Base-by-base conservation (phyloP, 345 rosid species). In the Camelina laxa region DNA sequence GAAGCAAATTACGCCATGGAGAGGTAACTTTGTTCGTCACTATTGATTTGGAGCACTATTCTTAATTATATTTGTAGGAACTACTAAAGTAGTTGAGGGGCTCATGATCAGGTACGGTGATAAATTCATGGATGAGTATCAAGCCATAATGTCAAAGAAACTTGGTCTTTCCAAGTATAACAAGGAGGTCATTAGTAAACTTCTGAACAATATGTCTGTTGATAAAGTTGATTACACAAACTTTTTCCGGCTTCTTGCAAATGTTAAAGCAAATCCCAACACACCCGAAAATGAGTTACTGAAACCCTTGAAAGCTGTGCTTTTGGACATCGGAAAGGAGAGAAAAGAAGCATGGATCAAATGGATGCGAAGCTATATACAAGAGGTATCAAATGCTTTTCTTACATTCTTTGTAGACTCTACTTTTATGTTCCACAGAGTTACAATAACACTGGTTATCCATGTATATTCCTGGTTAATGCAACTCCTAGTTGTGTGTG, bases 171-270 rank as follows among this genome's bases (percentile, higher is more conserved):
- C 92, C 16, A 92, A 90, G 79, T 95, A 95, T 82, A 95, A 90
- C 79, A 95, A 95, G 76, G 93, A 90, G 65, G 80, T 92, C 73
- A 86, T 91, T 42, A 67, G 92, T 63, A 86, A 87, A 73, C 96
- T 95, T 57, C 90, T 95, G 24, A 90, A 86, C 73, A 95, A 92
- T 75, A 84, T 95, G 97, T 92, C 99, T 31, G 93, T 95, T 17
- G 99, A 95, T 76, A 95, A 95, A 83, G 99, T 92, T 74, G 99
- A 95, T 77, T 92, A 92, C 80, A 95, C 99, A 51, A 95, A 95
- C 74, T 89, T 92, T 85, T 95, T 90, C 79, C 87, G 97, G 66
- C 77, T 77, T 57, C 91, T 95, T 75, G 84, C 99, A 51, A 92
- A 83, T 75, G 65, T 92, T 77, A 90, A 95, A 82, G 93, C 90